These are phyloP conservation scores for Hypoxylon perforatum DNA, from an alignment of 495 filamentous ascomycete genomes.

Conservation along the genomic window DNA sequence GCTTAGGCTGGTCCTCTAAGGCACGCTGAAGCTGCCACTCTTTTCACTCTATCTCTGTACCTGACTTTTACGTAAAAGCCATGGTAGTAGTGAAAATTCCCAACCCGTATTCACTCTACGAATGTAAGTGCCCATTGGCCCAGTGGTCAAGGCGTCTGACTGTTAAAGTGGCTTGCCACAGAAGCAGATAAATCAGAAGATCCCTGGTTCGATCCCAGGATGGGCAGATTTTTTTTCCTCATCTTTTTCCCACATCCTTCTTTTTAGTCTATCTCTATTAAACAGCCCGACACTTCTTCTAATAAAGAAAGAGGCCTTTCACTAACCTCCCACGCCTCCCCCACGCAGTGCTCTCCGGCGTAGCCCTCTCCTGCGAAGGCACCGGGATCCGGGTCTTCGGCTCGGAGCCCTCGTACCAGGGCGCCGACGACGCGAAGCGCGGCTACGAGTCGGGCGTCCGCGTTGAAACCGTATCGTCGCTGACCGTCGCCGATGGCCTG, in stretches of 20 bases:
- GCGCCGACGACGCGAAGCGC: constrained; percentile 82
- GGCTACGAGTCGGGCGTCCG: constrained; percentile 71
- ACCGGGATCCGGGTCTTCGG: constrained; percentile 81
- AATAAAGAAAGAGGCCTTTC: no score
- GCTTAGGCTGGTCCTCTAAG: no score
- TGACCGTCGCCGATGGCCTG: constrained; percentile 92
- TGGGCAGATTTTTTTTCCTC: constrained; percentile 14
- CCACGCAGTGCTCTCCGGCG: constrained; percentile 74
- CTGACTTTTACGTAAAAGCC: not conserved
- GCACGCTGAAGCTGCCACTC: not conserved
- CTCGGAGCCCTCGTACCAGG: constrained; percentile 87
- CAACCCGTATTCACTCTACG: no score
- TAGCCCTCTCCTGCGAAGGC: constrained; percentile 77
- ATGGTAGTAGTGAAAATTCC: not conserved
- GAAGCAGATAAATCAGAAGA: constrained; percentile 17
- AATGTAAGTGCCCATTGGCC: constrained; percentile 15
- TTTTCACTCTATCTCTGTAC: no score
- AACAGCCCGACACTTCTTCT: no score
- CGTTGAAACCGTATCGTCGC: constrained; percentile 71
- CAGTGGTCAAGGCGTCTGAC: constrained; percentile 29
- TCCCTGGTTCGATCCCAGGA: constrained; percentile 25
- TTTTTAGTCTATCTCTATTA: no score
- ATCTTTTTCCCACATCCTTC: not conserved
- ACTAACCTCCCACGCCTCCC: constrained; percentile 19
- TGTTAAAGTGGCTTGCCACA: constrained; percentile 8